phyloP scores from a whole-genome alignment of 1,284 basidiomycete species.

The Tylopilus sp. region DNA sequence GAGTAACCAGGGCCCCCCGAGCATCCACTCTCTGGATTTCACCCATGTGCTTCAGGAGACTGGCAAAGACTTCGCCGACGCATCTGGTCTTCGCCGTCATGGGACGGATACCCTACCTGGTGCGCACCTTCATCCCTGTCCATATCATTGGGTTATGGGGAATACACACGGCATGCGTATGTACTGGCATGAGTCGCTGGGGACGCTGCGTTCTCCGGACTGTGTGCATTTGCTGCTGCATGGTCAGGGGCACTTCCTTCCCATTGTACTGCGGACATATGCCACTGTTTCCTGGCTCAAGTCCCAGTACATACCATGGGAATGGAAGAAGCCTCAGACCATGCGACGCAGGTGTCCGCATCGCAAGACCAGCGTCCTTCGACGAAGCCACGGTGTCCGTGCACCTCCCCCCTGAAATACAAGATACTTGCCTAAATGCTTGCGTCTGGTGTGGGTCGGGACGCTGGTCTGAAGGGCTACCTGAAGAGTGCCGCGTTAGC shows the following conservation, averaged over 20 bases:
- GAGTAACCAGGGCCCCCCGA: constrained; percentile 9
- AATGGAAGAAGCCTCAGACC: constrained; percentile 44
- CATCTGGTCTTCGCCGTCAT: not conserved
- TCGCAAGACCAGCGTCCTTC: constrained; percentile 22
- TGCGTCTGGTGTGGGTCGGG: not conserved
- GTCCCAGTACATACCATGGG: constrained; percentile 43
- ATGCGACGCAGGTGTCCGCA: constrained; percentile 31
- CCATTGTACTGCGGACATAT: constrained; percentile 36
- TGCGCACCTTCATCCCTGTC: constrained; percentile 16
- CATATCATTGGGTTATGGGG: constrained; percentile 22
- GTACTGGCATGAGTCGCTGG: not conserved
- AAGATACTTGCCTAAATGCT: constrained; percentile 8
- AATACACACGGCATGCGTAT: not conserved
- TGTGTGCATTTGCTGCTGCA: constrained; percentile 30
- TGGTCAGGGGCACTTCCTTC: constrained; percentile 37
- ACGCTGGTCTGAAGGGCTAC: constrained; percentile 9
- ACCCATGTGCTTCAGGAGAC: not conserved
- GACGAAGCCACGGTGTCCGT: not conserved
- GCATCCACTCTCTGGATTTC: constrained; percentile 6
- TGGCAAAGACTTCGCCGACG: not conserved
- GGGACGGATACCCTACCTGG: constrained; percentile 5
- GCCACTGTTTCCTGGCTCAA: constrained; percentile 32
- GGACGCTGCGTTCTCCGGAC: constrained; percentile 20
- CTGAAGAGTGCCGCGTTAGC: not conserved
- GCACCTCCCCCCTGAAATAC: not conserved